These are phyloP conservation scores for Colletotrichum cereale DNA, from an alignment of 2,329 filamentous ascomycete species.

Conservation along the genomic window DNA sequence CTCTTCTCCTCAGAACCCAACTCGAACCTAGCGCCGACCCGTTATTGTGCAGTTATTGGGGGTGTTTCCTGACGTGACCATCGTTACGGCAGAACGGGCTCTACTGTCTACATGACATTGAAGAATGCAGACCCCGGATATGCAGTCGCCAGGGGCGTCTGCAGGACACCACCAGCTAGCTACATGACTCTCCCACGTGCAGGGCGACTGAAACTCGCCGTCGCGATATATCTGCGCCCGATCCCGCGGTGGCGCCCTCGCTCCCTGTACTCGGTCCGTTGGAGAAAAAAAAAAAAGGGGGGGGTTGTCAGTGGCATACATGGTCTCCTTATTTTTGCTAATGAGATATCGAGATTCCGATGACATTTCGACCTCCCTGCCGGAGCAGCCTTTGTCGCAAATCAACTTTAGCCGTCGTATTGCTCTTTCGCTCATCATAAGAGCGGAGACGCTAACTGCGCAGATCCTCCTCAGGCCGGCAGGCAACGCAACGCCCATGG, in stretches of 20 bases:
- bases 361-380: neutral
- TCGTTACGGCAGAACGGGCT: neutral
- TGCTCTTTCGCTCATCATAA: slow-evolving; percentile 7
- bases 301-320: neutral
- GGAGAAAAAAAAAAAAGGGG: too few species aligned
- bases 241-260: neutral
- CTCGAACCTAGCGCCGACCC: neutral
- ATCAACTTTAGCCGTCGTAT: neutral
- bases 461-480: slow-evolving; percentile 23
- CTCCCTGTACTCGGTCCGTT: neutral
- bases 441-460: slow-evolving; percentile 25
- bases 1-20: slow-evolving; percentile 29
- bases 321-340: neutral
- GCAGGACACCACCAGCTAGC: slow-evolving; percentile 22
- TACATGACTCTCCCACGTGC: slow-evolving; percentile 23
- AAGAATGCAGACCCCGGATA: slow-evolving; percentile 20
- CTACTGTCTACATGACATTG: neutral
- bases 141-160: slow-evolving; percentile 29
- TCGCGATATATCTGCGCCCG: neutral
- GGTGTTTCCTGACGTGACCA: too few species aligned
- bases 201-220: slow-evolving; percentile 24
- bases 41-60: neutral
- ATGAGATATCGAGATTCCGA: neutral
- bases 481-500: neutral
- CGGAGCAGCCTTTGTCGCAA: neutral